A percentile compares a stretch with the other conserved stretches of the same genome.
These are phyloP conservation scores for Vigna unguiculata DNA, from an alignment of 306 rosid species.

Conservation along the genomic window DNA sequence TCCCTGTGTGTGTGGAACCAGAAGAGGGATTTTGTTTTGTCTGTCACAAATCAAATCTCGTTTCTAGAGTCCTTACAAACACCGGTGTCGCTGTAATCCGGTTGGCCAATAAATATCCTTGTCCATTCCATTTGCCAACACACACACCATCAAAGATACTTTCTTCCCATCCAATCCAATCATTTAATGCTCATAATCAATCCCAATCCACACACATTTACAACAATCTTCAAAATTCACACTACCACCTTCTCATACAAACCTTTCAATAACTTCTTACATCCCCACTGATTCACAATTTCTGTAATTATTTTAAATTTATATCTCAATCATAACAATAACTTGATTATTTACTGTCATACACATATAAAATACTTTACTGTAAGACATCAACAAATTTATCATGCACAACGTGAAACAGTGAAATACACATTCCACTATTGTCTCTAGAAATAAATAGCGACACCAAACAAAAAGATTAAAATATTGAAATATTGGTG, in stretches of 20 bases:
- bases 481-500: too few species aligned
- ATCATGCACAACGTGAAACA: too few species aligned
- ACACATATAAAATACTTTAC: too few species aligned
- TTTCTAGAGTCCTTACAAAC: conserved; percentile 52
- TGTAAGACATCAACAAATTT: too few species aligned
- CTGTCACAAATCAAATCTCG: conserved; percentile 25
- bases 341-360: too few species aligned
- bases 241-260: too few species aligned
- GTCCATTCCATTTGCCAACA: conserved; percentile 66
- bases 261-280: too few species aligned
- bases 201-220: neutral
- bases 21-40: conserved; percentile 48
- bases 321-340: too few species aligned
- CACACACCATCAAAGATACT: conserved; percentile 57
- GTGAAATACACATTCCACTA: neutral
- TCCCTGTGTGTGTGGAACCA: conserved; percentile 52
- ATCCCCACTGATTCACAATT: too few species aligned
- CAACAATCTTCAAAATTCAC: neutral
- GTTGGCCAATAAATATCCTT: conserved; percentile 66
- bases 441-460: too few species aligned
- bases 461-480: too few species aligned
- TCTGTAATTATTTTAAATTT: too few species aligned
- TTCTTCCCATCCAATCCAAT: conserved; percentile 30
- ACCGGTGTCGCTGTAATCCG: conserved; percentile 57
- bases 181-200: neutral